These are phyloP conservation scores for Aurantiochytrium sp. DNA, from an alignment of 108 stramenopile species.

Conservation along the genomic window DNA sequence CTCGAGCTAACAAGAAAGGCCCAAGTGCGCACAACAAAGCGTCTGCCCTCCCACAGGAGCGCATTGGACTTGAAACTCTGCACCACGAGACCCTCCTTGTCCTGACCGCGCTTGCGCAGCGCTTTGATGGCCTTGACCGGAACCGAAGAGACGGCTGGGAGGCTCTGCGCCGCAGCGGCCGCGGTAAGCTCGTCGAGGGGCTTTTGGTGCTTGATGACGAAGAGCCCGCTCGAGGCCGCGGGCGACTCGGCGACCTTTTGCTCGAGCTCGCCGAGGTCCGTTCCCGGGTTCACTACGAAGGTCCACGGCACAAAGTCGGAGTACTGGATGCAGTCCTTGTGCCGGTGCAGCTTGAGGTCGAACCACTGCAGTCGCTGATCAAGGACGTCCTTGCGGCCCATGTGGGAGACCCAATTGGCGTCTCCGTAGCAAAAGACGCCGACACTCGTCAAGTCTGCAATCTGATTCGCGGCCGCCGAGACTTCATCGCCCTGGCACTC, in stretches of 20 bases:
- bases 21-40: constrained; percentile 28
- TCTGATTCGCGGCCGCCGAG: neutral
- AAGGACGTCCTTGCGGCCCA: neutral
- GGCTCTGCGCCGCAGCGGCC: neutral
- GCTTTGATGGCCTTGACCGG: constrained; percentile 20
- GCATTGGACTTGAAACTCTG: constrained; percentile 8
- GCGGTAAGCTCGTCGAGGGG: constrained; percentile 10
- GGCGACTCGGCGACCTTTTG: neutral
- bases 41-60: neutral
- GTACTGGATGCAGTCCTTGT: neutral
- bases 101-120: constrained; percentile 31
- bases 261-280: neutral
- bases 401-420: neutral
- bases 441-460: neutral
- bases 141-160: neutral
- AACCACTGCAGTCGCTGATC: neutral
- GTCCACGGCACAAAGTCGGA: neutral
- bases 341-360: constrained; percentile 2
- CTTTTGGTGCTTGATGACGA: constrained; percentile 11
- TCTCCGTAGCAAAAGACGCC: constrained; percentile 3
- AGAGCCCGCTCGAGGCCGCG: neutral
- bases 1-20: neutral
- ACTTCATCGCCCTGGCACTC: neutral
- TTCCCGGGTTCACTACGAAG: neutral
- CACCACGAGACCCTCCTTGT: constrained; percentile 19